Evolutionary conservation across 495 filamentous ascomycete species (phyloP).

Genomic region (Neurospora sp.): DNA sequence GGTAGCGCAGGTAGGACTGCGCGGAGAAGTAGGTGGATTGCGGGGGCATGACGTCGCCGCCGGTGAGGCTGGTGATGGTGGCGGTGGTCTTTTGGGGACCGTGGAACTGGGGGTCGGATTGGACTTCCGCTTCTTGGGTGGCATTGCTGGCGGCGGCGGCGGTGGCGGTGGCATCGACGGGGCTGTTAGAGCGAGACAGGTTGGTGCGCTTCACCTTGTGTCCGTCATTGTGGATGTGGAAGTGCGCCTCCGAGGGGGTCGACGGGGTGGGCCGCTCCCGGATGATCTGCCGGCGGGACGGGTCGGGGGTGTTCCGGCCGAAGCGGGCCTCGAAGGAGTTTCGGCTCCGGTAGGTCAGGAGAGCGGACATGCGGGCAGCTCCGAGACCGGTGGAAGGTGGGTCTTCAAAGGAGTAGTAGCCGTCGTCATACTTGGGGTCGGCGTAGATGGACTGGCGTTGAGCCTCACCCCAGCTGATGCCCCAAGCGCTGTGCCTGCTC

Average conservation of each 20-base stretch:
- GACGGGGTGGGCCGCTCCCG: conserved; percentile 52
- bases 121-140: neutral
- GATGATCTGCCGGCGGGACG: conserved; percentile 67
- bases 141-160: conserved; percentile 10
- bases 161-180: conserved; percentile 30
- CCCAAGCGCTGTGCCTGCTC: conserved; percentile 93
- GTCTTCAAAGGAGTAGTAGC: conserved; percentile 79
- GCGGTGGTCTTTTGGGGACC: conserved; percentile 37
- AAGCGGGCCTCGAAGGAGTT: conserved; percentile 96
- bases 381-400: conserved; percentile 80
- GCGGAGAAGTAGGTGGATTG: conserved; percentile 89
- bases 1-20: conserved; percentile 96
- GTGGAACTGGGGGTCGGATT: conserved; percentile 66
- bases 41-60: conserved; percentile 36
- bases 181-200: conserved; percentile 29
- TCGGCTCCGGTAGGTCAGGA: conserved; percentile 89
- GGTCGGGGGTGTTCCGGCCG: conserved; percentile 83
- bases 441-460: conserved; percentile 97
- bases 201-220: conserved; percentile 49
- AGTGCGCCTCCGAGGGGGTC: conserved; percentile 71
- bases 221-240: conserved; percentile 92
- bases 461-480: conserved; percentile 97
- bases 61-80: conserved; percentile 17
- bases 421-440: conserved; percentile 96
- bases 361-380: conserved; percentile 90